Evolutionary conservation across 441 rosid species (phyloP).

Genomic region (Dalechampia spathulata): DNA sequence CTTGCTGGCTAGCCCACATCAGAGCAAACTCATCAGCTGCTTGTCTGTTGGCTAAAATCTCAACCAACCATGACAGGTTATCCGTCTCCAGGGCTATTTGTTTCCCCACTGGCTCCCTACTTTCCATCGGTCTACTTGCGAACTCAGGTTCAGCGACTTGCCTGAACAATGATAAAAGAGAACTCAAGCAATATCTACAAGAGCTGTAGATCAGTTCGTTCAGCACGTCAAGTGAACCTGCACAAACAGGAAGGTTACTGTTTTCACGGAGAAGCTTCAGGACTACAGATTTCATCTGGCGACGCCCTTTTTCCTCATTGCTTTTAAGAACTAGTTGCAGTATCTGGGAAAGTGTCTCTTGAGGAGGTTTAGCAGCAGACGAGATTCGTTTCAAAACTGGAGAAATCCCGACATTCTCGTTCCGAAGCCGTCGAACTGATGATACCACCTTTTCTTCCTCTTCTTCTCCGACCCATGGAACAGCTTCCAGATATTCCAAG

Average conservation of each 20-base stretch:
- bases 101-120: constrained; percentile 46
- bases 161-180: constrained; percentile 27
- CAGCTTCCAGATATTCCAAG: constrained; percentile 74
- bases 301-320: too few species aligned
- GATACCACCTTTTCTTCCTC: constrained; percentile 59
- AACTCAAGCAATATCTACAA: too few species aligned
- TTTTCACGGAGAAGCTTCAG: too few species aligned
- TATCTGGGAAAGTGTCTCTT: too few species aligned
- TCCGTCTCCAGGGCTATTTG: constrained; percentile 65
- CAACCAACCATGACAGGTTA: constrained; percentile 73
- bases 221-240: too few species aligned
- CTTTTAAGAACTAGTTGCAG: too few species aligned
- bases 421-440: constrained; percentile 40
- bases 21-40: constrained; percentile 78
- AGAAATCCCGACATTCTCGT: constrained; percentile 42
- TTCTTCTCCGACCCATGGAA: constrained; percentile 94
- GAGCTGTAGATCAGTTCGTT: too few species aligned
- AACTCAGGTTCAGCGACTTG: constrained; percentile 26
- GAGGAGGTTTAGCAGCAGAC: too few species aligned
- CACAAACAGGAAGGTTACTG: too few species aligned
- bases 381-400: constrained; percentile 39
- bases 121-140: constrained; percentile 8
- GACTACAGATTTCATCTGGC: too few species aligned
- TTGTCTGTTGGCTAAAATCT: constrained; percentile 63
- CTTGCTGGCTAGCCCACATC: constrained; percentile 51